Conservation (phyloP, 352 stramenopile species). For the Halophytophthora polymorphica region DNA sequence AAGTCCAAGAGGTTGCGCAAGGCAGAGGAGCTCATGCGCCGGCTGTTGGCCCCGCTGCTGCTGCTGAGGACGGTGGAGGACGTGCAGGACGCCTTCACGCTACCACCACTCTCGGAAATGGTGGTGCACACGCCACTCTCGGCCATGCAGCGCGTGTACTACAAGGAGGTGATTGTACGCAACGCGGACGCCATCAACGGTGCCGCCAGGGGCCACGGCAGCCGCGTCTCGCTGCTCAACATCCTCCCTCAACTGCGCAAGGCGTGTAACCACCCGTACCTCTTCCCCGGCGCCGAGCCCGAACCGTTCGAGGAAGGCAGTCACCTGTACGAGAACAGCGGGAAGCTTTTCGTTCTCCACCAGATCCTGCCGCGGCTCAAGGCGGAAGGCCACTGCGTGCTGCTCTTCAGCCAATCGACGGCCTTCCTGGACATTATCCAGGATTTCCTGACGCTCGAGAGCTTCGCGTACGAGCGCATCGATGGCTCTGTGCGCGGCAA, state of each 20-base stretch:
- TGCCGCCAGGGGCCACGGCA: slow-evolving; percentile 24
- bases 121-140: slow-evolving; percentile 75
- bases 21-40: slow-evolving; percentile 52
- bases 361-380: slow-evolving; percentile 77
- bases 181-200: slow-evolving; percentile 58
- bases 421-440: slow-evolving; percentile 79
- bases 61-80: slow-evolving; percentile 67
- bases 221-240: slow-evolving; percentile 91
- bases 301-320: slow-evolving; percentile 72
- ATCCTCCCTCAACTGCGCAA: slow-evolving; percentile 94
- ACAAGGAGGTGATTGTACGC: slow-evolving; percentile 74
- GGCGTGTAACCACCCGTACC: slow-evolving; percentile 87
- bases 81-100: slow-evolving; percentile 61
- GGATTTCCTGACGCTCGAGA: slow-evolving; percentile 71
- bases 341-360: slow-evolving; percentile 85
- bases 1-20: slow-evolving; percentile 22
- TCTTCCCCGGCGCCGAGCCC: slow-evolving; percentile 85
- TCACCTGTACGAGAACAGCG: slow-evolving; percentile 75
- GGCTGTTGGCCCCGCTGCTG: slow-evolving; percentile 55
- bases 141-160: slow-evolving; percentile 77
- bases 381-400: slow-evolving; percentile 76
- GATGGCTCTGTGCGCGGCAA: slow-evolving; percentile 74
- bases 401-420: slow-evolving; percentile 80
- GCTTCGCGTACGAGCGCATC: slow-evolving; percentile 76
- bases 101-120: slow-evolving; percentile 73